Evolutionary conservation across 768 basidiomycete genomes (phyloP), one percentile per base, ranked within the genome.

Genomic region (Trametopsis cervina): DNA sequence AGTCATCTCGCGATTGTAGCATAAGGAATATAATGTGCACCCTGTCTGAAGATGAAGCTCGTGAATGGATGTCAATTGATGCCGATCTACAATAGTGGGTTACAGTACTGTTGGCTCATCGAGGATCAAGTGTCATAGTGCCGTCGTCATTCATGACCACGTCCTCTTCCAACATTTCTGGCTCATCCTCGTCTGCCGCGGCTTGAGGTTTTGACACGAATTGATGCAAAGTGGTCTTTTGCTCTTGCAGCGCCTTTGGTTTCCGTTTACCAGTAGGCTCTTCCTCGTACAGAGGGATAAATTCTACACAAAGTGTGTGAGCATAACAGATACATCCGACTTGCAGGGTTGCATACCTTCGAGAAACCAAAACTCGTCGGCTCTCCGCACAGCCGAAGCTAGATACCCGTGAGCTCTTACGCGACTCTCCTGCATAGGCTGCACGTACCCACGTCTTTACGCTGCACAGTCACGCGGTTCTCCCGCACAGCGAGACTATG

Each of bases 311-410:
- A 7, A 23, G 13, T 20, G 23, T 15, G n/a, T 42, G 7, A 44
- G 21, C 22, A 9, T 40, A 40, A 22, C 29, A 38, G 12, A 25
- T 12, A 6, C 20, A 24, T 13, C 40, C n/a, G 37, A 4, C 25
- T 18, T 24, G 33, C 49, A 27, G 21, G 47, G 40, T 21, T 17
- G 46, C 66, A 13, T 54, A 86, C 87, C 88, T 64, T 87, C 83
- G 4, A 90, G 73, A 59, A 90, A 90, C 40, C 83, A 59, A 56
- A 85, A 89, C 53, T 90, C 88, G 42, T 88, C 85, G 42, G 71
- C 80, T 56, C 75, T 77, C 46, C 81, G 73, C 24, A 81, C 77
- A 9, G 80, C 77, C 7, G 72, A 70, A 4, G 77, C 87, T 89
- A 40, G 20, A 33, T 42, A 22, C 41, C 18, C 27, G 10, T 37